Base-by-base conservation (phyloP, 805 yeast genomes). In the Jamesozyma spencerorum region DNA sequence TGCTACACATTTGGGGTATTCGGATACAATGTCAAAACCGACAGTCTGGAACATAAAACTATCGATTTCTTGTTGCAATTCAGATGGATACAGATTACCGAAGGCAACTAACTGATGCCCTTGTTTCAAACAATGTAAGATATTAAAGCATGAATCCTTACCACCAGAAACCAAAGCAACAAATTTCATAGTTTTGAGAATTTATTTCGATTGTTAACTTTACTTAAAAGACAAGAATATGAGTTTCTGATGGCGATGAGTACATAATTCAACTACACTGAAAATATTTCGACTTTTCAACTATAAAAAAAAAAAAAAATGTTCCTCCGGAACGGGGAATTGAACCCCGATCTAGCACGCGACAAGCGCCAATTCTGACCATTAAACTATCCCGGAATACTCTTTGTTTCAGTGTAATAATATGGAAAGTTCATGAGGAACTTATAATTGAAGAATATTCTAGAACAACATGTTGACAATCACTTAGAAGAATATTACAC, bases 11-110 rank as follows among this genome's bases (percentile, higher is more conserved):
- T 79, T 70, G 2, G 73, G 65, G 54, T 88, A 85, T 39, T 66
- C 60, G 0, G 74, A 70, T 2, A 92, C 69, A 3, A 83, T 75
- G 46, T 82, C 85, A 59, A 84, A 92, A 0, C 98, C 98, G 6
- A 92, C 97, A 0, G 98, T 92, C 62, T 92, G 98, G 61, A 85
- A 92, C 98, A 92, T 92, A 56, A 81, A 90, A 40, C 95, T 85
- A 58, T 92, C 97, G 40, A 92, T 64, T 59, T 92, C 98, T 49
- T 78, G 81, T 19, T 62, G 56, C 4, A 49, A 53, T 27, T 58
- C 61, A 1, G 70, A 69, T 1, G 96, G 96, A 52, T 77, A 76
- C 45, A 92, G 61, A 53, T 92, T 92, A 0, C 87, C 97, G 36
- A 90, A 62, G 1, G 95, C 96, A 0, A 75, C 75, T 5, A 92